Evolutionary conservation across 768 basidiomycete species (phyloP).

Genomic region (Leucosporidium scottii): DNA sequence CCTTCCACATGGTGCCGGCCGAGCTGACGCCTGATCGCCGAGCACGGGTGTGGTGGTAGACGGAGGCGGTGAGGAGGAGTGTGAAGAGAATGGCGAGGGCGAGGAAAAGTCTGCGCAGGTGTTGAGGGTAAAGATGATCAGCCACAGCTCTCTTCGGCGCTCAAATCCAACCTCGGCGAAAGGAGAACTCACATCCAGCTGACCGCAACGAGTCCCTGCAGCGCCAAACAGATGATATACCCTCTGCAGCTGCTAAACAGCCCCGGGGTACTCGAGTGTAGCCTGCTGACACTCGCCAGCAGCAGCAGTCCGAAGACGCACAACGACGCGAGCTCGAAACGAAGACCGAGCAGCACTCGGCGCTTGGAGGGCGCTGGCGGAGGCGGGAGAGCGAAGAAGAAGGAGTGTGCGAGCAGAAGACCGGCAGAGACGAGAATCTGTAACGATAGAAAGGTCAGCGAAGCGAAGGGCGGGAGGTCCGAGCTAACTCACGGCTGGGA

Average conservation of each 20-base stretch:
- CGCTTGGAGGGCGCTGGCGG: not conserved
- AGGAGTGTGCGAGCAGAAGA: not conserved
- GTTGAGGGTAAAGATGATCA: no score
- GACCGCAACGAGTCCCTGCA: slow-evolving; percentile 17
- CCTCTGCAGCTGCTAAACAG: slow-evolving; percentile 25
- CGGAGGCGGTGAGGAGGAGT: slow-evolving; percentile 1
- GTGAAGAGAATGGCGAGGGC: slow-evolving; percentile 15
- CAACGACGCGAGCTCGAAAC: not conserved
- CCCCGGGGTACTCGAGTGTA: slow-evolving; percentile 22
- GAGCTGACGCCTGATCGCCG: not conserved
- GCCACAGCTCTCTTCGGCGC: not conserved
- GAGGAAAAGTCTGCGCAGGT: not conserved
- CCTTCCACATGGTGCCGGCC: not conserved
- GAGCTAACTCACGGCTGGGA: no score
- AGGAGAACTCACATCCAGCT: slow-evolving; percentile 7
- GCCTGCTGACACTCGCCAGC: slow-evolving; percentile 1
- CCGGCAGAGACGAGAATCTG: not conserved
- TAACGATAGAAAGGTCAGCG: not conserved
- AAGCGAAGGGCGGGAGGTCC: no score
- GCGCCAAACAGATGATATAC: slow-evolving; percentile 18
- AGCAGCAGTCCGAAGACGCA: not conserved
- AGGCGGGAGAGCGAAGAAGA: not conserved
- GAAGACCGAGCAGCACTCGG: slow-evolving; percentile 1
- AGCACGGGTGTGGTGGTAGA: no score
- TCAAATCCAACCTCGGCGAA: not conserved